These are phyloP conservation scores for Elsinoe perseae DNA, from an alignment of 2,329 filamentous ascomycete species.

Conservation along the genomic window DNA sequence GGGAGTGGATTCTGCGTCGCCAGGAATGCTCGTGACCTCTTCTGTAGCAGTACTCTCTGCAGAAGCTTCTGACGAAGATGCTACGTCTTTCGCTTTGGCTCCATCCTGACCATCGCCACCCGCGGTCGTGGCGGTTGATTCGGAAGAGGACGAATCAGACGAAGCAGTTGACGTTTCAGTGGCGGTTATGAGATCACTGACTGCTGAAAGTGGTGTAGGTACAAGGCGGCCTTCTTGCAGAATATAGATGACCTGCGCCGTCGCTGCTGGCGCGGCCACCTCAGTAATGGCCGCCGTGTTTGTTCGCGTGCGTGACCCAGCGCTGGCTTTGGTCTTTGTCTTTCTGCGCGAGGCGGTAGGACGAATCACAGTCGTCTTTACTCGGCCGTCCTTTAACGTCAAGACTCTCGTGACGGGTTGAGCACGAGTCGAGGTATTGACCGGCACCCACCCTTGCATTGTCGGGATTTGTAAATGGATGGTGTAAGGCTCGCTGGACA, in stretches of 20 bases:
- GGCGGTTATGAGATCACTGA: slow-evolving; percentile 4
- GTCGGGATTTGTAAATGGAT: slow-evolving; percentile 10
- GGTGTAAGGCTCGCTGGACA: background rate
- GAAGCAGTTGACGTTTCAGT: background rate
- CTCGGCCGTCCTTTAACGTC: background rate
- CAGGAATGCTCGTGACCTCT: slow-evolving; percentile 2
- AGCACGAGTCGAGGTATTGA: background rate
- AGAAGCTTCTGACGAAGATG: background rate
- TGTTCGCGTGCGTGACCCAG: background rate
- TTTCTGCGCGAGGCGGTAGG: background rate
- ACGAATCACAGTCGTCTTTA: background rate
- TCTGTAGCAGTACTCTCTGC: background rate
- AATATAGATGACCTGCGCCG: slow-evolving; percentile 12
- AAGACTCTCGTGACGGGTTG: background rate
- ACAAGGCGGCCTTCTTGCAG: slow-evolving; percentile 5
- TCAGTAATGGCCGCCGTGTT: background rate
- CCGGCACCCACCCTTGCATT: slow-evolving; percentile 4
- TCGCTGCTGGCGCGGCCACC: background rate
- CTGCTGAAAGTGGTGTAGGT: slow-evolving; percentile 8
- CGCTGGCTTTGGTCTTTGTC: background rate
- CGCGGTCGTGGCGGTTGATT: background rate
- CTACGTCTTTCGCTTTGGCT: background rate
- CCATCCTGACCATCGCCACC: background rate
- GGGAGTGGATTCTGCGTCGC: background rate
- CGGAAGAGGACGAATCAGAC: background rate